These are phyloP conservation scores for Phylloporus rhodoxanthus DNA, from an alignment of 768 basidiomycete species.

Conservation along the genomic window DNA sequence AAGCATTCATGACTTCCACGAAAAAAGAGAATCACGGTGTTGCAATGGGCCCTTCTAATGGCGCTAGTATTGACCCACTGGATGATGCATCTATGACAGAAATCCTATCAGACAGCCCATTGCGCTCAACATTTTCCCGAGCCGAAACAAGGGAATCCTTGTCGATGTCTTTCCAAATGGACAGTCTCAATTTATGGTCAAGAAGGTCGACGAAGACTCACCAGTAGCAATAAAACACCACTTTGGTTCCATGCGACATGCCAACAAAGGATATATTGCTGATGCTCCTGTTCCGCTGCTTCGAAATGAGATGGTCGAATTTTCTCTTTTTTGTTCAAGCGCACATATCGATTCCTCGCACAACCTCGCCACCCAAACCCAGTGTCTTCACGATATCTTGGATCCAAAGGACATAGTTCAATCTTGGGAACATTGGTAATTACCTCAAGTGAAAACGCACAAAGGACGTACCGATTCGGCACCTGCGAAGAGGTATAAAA, in stretches of 20 bases:
- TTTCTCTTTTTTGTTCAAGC: constrained; percentile 14
- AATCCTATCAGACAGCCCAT: constrained; percentile 51
- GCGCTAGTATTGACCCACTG: constrained; percentile 40
- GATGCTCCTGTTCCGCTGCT: constrained; percentile 85
- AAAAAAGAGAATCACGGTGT: constrained; percentile 4
- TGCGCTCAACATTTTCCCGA: constrained; percentile 48
- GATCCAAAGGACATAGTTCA: constrained; percentile 86
- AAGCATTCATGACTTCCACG: background rate
- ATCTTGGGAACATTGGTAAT: constrained; percentile 34
- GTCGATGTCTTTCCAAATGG: constrained; percentile 71
- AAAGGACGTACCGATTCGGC: constrained; percentile 55
- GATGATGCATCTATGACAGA: constrained; percentile 35
- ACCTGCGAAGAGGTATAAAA: constrained; percentile 39
- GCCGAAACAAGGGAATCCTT: constrained; percentile 53
- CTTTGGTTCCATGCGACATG: constrained; percentile 42
- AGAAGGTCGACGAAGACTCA: constrained; percentile 16
- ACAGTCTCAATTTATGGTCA: background rate
- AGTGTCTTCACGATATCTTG: constrained; percentile 55
- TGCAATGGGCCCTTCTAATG: constrained; percentile 10
- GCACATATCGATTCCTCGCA: constrained; percentile 71
- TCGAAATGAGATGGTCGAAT: background rate
- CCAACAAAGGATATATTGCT: constrained; percentile 81
- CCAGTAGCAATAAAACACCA: constrained; percentile 73
- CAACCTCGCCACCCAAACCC: constrained; percentile 9
- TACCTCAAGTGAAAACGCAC: background rate